These are phyloP conservation scores for Irpex sp. DNA, from an alignment of 1,284 basidiomycete species.

Conservation along the genomic window DNA sequence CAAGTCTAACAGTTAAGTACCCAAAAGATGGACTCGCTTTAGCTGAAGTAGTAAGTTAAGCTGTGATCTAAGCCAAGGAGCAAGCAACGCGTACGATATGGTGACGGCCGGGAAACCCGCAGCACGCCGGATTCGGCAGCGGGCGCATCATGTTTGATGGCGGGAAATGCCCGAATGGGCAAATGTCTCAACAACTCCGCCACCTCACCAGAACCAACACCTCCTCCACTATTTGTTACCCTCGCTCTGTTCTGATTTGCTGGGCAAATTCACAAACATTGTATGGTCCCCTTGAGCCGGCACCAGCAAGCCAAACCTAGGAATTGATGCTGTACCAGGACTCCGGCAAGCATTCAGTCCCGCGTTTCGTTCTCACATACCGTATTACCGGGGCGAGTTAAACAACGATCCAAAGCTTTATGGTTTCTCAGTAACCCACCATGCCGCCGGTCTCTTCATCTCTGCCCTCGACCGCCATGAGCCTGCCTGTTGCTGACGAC, in stretches of 20 bases:
- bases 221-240: neutral
- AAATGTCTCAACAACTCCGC: no score
- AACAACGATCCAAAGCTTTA: constrained; percentile 8
- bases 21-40: no score
- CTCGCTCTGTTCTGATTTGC: neutral
- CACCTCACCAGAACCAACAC: neutral
- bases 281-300: neutral
- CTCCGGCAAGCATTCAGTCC: constrained; percentile 1
- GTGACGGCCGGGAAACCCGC: no score
- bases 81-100: no score
- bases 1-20: no score
- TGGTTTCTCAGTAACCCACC: constrained; percentile 28
- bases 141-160: no score
- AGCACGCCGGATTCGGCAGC: no score
- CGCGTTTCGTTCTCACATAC: neutral
- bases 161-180: no score
- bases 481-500: constrained; percentile 47
- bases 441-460: constrained; percentile 16
- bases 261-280: neutral
- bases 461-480: constrained; percentile 27
- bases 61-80: no score
- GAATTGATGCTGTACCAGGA: neutral
- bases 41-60: no score
- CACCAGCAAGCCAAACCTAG: neutral
- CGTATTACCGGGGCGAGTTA: constrained; percentile 8